A percentile compares a stretch with the other conserved stretches of the same genome.
These are phyloP conservation scores for Nitzschia sp. DNA, from an alignment of 108 stramenopile genomes.

Conservation along the genomic window DNA sequence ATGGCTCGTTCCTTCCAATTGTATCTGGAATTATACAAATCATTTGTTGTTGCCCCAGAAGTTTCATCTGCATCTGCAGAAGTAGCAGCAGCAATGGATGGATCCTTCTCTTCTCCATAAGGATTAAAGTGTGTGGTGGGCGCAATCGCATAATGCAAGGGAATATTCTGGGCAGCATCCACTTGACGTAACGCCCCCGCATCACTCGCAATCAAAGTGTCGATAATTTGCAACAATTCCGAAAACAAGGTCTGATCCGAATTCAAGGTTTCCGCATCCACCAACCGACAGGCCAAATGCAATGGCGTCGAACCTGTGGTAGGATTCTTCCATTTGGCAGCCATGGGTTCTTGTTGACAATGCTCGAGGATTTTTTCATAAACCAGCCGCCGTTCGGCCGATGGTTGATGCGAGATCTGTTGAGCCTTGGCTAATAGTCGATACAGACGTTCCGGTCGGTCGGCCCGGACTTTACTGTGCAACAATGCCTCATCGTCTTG, in stretches of 20 bases:
- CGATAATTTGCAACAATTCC: constrained; percentile 6
- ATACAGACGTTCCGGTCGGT: constrained; percentile 28
- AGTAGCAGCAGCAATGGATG: not conserved
- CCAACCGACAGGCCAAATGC: constrained; percentile 62
- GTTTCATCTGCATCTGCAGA: not conserved
- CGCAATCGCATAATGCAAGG: constrained; percentile 58
- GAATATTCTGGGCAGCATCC: constrained; percentile 58
- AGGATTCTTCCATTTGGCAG: constrained; percentile 50
- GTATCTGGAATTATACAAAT: not conserved
- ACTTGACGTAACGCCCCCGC: not conserved
- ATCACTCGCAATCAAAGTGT: constrained; percentile 15
- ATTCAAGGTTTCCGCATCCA: constrained; percentile 34
- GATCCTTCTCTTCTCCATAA: not conserved
- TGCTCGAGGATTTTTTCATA: constrained; percentile 20
- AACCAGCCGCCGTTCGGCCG: not conserved
- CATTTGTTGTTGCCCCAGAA: not conserved
- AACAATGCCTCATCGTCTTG: not conserved
- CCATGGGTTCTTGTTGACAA: constrained; percentile 11
- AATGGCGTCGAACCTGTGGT: constrained; percentile 61
- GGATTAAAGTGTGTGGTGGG: constrained; percentile 21
- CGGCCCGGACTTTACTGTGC: not conserved
- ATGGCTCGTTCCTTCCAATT: constrained; percentile 38
- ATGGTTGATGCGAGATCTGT: constrained; percentile 1
- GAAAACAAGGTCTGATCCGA: not conserved
- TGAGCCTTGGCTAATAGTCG: constrained; percentile 30